Percentiles rank a stretch among this genome's conserved stretches.
These are phyloP conservation scores for Cladorrhinum sp. DNA, from an alignment of 2,329 filamentous ascomycete species.

Conservation along the genomic window DNA sequence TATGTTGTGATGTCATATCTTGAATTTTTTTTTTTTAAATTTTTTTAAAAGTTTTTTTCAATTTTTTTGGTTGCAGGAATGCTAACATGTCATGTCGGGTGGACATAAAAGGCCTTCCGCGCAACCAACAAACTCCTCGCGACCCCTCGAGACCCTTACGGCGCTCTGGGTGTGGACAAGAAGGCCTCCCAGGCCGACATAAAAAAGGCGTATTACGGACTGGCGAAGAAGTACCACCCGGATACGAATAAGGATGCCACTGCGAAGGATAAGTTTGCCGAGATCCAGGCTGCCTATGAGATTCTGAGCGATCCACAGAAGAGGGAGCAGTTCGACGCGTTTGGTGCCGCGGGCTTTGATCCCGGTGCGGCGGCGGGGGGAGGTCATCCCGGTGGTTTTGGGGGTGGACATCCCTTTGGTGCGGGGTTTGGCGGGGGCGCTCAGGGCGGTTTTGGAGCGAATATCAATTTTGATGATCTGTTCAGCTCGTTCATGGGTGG, in stretches of 20 bases:
- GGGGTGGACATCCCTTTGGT: constrained; percentile 60
- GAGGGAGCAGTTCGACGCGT: constrained; percentile 87
- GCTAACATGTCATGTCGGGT: neutral
- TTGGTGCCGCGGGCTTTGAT: constrained; percentile 84
- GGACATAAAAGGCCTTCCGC: constrained; percentile 59
- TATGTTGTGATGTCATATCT: neutral
- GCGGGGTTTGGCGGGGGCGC: constrained; percentile 52
- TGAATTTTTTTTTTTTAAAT: neutral
- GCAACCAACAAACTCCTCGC: constrained; percentile 51
- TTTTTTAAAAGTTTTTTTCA: too few relatives aligned
- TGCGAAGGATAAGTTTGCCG: constrained; percentile 93
- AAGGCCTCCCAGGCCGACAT: constrained; percentile 80
- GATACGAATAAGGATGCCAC: constrained; percentile 93
- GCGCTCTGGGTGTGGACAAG: constrained; percentile 79
- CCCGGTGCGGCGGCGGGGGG: constrained; percentile 63
- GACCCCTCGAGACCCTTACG: constrained; percentile 75
- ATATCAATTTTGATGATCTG: constrained; percentile 95
- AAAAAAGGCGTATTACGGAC: constrained; percentile 96
- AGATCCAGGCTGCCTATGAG: constrained; percentile 92
- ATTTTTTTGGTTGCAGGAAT: too few relatives aligned
- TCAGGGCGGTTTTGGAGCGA: constrained; percentile 69
- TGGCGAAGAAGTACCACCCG: constrained; percentile 96
- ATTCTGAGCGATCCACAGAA: constrained; percentile 90
- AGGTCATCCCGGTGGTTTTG: constrained; percentile 56
- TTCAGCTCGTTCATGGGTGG: constrained; percentile 79